Evolutionary conservation across 306 rosid genomes (phyloP), one percentile per base, ranked within the genome.

Genomic region (Erythrophleum fordii): DNA sequence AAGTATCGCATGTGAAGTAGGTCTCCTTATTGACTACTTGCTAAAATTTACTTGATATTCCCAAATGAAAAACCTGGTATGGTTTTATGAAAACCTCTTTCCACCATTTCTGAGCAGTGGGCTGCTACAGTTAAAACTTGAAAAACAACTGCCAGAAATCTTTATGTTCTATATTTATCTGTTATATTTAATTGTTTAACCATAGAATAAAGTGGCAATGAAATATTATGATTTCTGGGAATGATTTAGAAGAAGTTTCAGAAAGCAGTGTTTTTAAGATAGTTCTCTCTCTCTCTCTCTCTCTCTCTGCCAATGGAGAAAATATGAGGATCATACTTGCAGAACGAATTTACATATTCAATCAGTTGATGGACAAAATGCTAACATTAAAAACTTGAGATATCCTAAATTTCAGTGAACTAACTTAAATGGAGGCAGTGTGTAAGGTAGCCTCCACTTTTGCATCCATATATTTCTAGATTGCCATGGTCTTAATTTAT

Each of bases 361-460:
- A 59, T 64, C 62, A 29, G 35, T 20, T 62, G 8, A 58, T 62
- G 49, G 61, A 72, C n/a, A 28, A n/a, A 72, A 72, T 72, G 77
- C 6, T 41, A 9, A 56, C 9, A 9, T 72, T 13, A 20, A 58
- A 58, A 74, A 26, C 41, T 26, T 44, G 42, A 42, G 44, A 42
- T 17, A 10, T 5, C 45, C 23, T 39, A 44, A 45, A 28, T 45
- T 52, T 6, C 53, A 23, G 28, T 51, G 75, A 66, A 23, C 31
- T 67, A 29, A 49, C 62, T 0, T 11, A 20, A 62, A 48, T 34
- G 66, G 26, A 12, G 51, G 64, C 41, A 39, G 6, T 53, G 22
- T 16, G 56, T 18, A 7, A n/a, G n/a, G n/a, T n/a, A n/a, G 31
- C 62, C 31, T 56, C 28, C 20, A 2, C 31, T 56, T 56, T 56